These are phyloP conservation scores for Tylopilus sp. DNA, from an alignment of 768 basidiomycete genomes.

Conservation along the genomic window DNA sequence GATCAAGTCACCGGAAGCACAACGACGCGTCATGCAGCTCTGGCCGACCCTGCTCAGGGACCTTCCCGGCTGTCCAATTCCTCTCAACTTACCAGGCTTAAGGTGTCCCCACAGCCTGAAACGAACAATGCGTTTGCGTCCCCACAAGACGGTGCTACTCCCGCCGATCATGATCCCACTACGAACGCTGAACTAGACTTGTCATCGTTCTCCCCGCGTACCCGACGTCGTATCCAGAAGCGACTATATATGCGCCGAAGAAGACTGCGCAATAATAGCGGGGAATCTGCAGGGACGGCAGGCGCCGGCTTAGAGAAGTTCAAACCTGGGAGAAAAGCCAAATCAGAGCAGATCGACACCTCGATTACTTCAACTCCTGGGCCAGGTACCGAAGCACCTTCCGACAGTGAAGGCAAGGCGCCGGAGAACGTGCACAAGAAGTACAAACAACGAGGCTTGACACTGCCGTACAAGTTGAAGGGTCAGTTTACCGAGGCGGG, in stretches of 20 bases:
- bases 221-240: slow-evolving; percentile 56
- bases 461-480: slow-evolving; percentile 44
- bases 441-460: slow-evolving; percentile 34
- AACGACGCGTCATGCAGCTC: background rate
- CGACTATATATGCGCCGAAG: slow-evolving; percentile 71
- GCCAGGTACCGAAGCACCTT: slow-evolving; percentile 4
- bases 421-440: slow-evolving; percentile 12
- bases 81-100: background rate
- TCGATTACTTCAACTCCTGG: slow-evolving; percentile 7
- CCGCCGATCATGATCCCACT: background rate
- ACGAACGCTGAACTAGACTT: slow-evolving; percentile 14
- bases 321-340: slow-evolving; percentile 37
- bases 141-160: background rate
- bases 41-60: background rate
- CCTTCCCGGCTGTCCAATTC: background rate
- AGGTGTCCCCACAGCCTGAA: background rate
- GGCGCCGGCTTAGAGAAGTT: slow-evolving; percentile 23
- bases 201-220: slow-evolving; percentile 39
- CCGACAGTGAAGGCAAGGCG: slow-evolving; percentile 8
- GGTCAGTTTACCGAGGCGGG: slow-evolving; percentile 40
- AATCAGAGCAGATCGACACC: slow-evolving; percentile 1
- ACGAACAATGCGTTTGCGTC: background rate
- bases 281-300: background rate
- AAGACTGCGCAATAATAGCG: slow-evolving; percentile 40
- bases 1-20: background rate